phyloP scores from a whole-genome alignment of 2,329 filamentous ascomycete species.

The Stagonosporopsis chrysanthemi region DNA sequence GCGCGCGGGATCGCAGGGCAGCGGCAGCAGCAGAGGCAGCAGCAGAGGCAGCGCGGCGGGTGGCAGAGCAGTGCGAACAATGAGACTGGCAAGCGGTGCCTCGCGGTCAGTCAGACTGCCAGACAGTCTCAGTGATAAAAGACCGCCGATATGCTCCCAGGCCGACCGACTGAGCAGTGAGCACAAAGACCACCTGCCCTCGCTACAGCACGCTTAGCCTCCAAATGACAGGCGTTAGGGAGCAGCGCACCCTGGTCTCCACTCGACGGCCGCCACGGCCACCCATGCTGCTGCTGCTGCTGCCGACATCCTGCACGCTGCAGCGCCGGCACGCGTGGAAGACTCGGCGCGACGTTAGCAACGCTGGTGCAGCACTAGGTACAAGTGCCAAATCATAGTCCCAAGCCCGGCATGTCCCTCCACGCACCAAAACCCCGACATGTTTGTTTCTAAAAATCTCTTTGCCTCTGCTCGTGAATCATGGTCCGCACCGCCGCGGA shows the following conservation, averaged over 20 bases:
- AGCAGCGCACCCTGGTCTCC: constrained; percentile 12
- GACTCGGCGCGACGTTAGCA: constrained; percentile 14
- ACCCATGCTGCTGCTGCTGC: constrained; percentile 1
- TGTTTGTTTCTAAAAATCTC: too few species aligned
- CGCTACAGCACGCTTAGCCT: constrained; percentile 16
- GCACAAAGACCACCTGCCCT: constrained; percentile 18
- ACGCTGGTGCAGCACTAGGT: neutral
- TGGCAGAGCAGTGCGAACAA: neutral
- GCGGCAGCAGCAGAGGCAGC: neutral
- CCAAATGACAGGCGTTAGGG: constrained; percentile 16
- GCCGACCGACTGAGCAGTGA: constrained; percentile 1
- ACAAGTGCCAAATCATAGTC: too few species aligned
- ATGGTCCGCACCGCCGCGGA: constrained; percentile 4
- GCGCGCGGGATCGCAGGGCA: neutral
- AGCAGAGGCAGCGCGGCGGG: constrained; percentile 2
- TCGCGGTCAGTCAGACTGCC: constrained; percentile 5
- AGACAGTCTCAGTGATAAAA: constrained; percentile 10
- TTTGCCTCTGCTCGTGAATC: too few species aligned
- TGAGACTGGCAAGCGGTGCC: too few species aligned
- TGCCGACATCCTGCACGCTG: neutral
- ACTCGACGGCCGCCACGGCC: constrained; percentile 7
- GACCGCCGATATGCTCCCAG: constrained; percentile 10
- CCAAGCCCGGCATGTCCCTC: neutral
- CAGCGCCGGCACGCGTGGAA: constrained; percentile 13
- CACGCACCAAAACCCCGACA: too few species aligned